These are phyloP conservation scores for Lachnellula subtilissima DNA, from an alignment of 2,329 filamentous ascomycete genomes.

Conservation along the genomic window DNA sequence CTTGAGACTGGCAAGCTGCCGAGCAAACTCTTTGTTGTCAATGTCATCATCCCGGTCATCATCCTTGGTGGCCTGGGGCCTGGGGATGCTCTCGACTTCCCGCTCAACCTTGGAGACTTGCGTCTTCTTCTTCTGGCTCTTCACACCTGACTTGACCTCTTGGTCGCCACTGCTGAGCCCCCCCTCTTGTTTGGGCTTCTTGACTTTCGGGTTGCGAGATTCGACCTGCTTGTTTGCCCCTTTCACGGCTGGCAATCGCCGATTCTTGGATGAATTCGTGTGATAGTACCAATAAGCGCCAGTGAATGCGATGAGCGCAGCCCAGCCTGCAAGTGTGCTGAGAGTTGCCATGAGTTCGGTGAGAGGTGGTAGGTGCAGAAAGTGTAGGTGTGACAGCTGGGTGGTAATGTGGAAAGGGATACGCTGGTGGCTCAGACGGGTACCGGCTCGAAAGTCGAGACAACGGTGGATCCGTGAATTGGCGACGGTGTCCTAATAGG, in stretches of 20 bases:
- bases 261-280: slow-evolving; percentile 10
- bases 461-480: neutral
- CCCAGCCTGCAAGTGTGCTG: slow-evolving; percentile 36
- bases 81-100: slow-evolving; percentile 8
- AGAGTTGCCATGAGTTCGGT: slow-evolving; percentile 17
- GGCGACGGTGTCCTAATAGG: neutral
- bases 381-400: neutral
- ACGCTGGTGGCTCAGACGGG: neutral
- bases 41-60: slow-evolving; percentile 45
- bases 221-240: slow-evolving; percentile 19
- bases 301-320: slow-evolving; percentile 29
- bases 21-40: slow-evolving; percentile 72
- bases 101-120: slow-evolving; percentile 6
- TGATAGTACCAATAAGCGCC: slow-evolving; percentile 24
- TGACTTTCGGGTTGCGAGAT: slow-evolving; percentile 23
- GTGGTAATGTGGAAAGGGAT: neutral
- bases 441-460: neutral
- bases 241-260: slow-evolving; percentile 15
- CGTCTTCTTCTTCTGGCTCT: slow-evolving; percentile 23
- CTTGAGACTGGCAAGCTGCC: slow-evolving; percentile 65
- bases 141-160: slow-evolving; percentile 16
- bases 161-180: slow-evolving; percentile 21
- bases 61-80: slow-evolving; percentile 5
- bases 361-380: slow-evolving; percentile 2
- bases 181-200: slow-evolving; percentile 23